phyloP scores from a whole-genome alignment of 2,329 filamentous ascomycete species.

The Colletotrichum cuscutae region DNA sequence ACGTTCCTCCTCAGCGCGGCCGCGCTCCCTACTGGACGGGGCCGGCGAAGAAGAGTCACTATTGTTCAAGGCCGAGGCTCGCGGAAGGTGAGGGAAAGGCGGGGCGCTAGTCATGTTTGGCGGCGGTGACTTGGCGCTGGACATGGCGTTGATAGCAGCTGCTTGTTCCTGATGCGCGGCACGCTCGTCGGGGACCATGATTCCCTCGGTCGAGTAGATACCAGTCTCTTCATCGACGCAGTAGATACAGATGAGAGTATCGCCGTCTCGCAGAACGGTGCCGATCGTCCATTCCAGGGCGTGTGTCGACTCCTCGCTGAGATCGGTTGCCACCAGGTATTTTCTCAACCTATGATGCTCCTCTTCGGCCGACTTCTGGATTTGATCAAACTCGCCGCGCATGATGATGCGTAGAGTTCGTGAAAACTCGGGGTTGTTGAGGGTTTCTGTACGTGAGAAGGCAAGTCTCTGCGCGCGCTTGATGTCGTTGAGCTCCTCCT shows the following conservation, averaged over 20 bases:
- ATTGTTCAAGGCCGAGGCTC: conserved; percentile 49
- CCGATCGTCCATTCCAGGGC: conserved; percentile 98
- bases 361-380: conserved; percentile 81
- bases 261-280: conserved; percentile 91
- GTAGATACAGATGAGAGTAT: conserved; percentile 93
- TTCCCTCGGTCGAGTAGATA: conserved; percentile 58
- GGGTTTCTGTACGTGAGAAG: conserved; percentile 82
- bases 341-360: conserved; percentile 84
- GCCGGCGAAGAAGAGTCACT: conserved; percentile 54
- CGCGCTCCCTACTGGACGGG: conserved; percentile 59
- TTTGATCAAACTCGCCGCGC: conserved; percentile 83
- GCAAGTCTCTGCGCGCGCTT: conserved; percentile 87
- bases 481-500: conserved; percentile 86
- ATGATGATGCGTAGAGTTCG: conserved; percentile 91
- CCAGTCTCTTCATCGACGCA: conserved; percentile 89
- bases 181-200: conserved; percentile 75
- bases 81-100: conserved; percentile 43
- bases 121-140: conserved; percentile 50
- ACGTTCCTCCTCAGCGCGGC: conserved; percentile 80
- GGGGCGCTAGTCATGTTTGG: conserved; percentile 39
- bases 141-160: conserved; percentile 74
- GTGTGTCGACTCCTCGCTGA: conserved; percentile 94
- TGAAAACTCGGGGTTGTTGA: conserved; percentile 79
- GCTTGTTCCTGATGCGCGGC: conserved; percentile 82
- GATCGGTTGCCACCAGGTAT: conserved; percentile 94